Base-by-base conservation (phyloP, 2,329 filamentous ascomycete genomes). In the Nothophoma quercina region DNA sequence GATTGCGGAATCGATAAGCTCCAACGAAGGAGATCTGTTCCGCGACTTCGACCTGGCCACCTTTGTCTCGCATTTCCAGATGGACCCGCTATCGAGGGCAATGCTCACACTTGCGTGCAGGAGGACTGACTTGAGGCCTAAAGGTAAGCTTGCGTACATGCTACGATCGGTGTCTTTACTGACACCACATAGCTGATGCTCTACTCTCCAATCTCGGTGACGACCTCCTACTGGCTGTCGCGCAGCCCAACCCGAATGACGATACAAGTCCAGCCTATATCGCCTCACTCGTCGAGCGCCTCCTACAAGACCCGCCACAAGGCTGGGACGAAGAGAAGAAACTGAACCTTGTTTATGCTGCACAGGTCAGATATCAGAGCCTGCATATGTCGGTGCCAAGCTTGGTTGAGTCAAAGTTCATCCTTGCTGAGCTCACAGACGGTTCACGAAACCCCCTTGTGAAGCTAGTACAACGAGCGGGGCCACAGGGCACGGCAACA, bases 21-120 rank as follows among this genome's bases (percentile, higher is more conserved):
- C 87, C 1, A 90, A 87, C 16, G 93, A 95, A 63, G 92, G 95
- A 65, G 93, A 99, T 65, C 85, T 96, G 55, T 97, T 96, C 74
- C 89, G 92, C 51, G 93, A 98, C 71, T 97, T 99, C 67, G 93
- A 99, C 71, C 83, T 99, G n/a, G 89, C 90, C 2, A 90, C 89
- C 2, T 98, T 99, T 72, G 88, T 98, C 82, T 90, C 96, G 59
- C 93, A 98, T 74, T 99, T 99, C 80, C 92, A 93, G 72, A 83
- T 97, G 46, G 93, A 97, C 77, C 87, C 91, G 8, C 76, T 97
- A 38, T 87, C 92, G 68, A 96, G 96, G 80, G 90, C 91, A 32
- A 85, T 96, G 56, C 82, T 99, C 59, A 91, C 91, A 41, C 81
- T 97, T 51, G 91, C 93, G 4, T 96, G 96, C 75, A 96, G 85